Conservation (phyloP, 768 basidiomycete genomes). For the Podaxis rugospora region DNA sequence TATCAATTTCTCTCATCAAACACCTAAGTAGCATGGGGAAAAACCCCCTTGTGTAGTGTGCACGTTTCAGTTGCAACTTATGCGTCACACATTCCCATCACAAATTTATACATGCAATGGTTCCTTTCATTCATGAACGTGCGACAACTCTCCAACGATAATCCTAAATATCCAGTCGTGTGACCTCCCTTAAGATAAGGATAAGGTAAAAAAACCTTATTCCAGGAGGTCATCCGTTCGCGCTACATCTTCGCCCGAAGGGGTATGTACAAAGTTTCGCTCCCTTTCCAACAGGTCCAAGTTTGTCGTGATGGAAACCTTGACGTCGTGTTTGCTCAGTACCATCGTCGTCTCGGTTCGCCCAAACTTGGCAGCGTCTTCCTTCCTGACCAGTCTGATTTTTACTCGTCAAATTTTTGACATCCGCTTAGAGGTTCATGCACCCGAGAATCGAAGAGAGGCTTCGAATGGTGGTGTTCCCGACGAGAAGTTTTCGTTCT, state of each 20-base stretch:
- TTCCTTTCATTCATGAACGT: not conserved
- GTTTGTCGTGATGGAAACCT: not conserved
- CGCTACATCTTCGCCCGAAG: not conserved
- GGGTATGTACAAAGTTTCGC: not conserved
- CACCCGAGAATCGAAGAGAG: constrained; percentile 36
- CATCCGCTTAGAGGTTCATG: constrained; percentile 38
- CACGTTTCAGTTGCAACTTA: not conserved
- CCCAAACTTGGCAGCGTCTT: constrained; percentile 38
- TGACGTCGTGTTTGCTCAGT: constrained; percentile 26
- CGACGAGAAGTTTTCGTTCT: constrained; percentile 36
- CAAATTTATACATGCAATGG: not conserved
- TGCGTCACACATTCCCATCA: not conserved
- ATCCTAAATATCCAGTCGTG: not conserved
- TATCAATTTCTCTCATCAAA: not conserved
- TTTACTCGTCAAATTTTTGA: constrained; percentile 40
- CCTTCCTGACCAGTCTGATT: constrained; percentile 41
- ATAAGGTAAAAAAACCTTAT: not conserved
- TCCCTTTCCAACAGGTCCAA: not conserved
- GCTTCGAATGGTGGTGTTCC: constrained; percentile 29
- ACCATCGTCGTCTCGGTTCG: constrained; percentile 35
- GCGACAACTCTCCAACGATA: not conserved
- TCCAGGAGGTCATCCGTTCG: not conserved
- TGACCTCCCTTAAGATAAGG: not conserved
- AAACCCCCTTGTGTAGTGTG: not conserved
- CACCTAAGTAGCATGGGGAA: not conserved